Percentiles rank a stretch among this genome's conserved stretches.
Evolutionary conservation across 306 rosid genomes (phyloP).

Genomic region (Urtica urens): DNA sequence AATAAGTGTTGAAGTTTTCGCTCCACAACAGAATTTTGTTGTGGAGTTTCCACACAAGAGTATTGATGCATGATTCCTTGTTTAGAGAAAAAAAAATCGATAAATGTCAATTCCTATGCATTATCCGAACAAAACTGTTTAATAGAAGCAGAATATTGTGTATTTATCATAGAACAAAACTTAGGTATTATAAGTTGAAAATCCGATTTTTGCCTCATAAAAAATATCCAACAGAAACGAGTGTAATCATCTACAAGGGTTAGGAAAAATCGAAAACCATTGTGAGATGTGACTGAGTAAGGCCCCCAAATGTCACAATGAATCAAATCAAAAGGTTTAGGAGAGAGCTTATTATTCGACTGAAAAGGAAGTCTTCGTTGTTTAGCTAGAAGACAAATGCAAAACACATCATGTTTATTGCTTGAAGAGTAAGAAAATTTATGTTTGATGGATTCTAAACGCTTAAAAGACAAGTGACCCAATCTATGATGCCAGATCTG

Average conservation of each 20-base stretch:
- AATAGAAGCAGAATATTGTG: background rate
- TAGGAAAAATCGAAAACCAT: background rate
- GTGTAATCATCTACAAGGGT: background rate
- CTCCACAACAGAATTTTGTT: background rate
- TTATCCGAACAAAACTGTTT: background rate
- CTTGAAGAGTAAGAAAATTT: background rate
- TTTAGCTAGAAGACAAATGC: background rate
- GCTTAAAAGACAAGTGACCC: background rate
- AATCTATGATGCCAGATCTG: background rate
- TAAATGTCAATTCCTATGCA: background rate
- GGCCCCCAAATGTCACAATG: background rate
- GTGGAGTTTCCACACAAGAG: slow-evolving; percentile 5
- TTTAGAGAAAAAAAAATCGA: background rate
- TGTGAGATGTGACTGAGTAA: background rate
- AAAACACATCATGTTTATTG: background rate
- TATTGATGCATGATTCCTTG: background rate
- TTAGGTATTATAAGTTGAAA: too few relatives aligned
- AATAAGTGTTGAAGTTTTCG: background rate
- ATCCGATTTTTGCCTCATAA: background rate
- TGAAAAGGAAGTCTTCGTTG: background rate
- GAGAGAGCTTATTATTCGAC: background rate
- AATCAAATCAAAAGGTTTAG: background rate
- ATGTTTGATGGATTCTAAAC: background rate
- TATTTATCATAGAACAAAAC: background rate
- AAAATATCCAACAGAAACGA: background rate